Evolutionary conservation across 306 rosid species (phyloP), one percentile per base, ranked within the genome.

Genomic region (Glycine latifolia): DNA sequence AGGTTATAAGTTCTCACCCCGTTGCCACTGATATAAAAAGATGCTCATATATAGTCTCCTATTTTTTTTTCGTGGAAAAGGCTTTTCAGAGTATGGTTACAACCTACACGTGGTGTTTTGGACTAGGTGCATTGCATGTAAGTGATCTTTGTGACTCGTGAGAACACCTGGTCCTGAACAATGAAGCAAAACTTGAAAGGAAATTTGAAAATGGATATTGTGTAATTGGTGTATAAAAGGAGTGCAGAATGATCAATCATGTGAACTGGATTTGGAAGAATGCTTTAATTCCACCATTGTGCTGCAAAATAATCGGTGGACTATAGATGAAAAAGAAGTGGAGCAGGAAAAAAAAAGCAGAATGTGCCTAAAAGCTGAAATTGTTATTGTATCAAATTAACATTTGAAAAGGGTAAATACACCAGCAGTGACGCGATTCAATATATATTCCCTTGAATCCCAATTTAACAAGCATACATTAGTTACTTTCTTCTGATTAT

Each of bases 351-450:
- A 75, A 17, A 39, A 33, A n/a, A 10, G 59, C 59, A n/a, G 56
- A 70, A 75, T 71, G 88, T 63, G 76, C 55, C 44, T 44, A 84
- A 75, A 78, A 73, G 69, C 81, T 59, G 70, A 76, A 79, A 79
- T 26, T 15, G 10, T 47, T 47, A 52, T 80, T 12, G 54, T 12
- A 11, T 59, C 41, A 39, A 53, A 20, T 20, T 20, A 20, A 16
- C 50, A 77, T 49, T n/a, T 35, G 0, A 20, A 31, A 74, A 17
- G 60, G 59, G 78, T 33, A 63, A 55, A 10, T 15, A 58, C 56
- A 52, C 56, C 11, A 54, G 20, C 59, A 46, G 35, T 68, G 68
- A 69, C 33, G 39, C 61, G 48, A 69, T 20, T 4, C 46, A n/a
- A 54, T 26, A 44, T 12, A 15, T 55, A 15, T 15, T 56, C 33